A percentile compares a stretch with the other conserved stretches of the same genome.
Evolutionary conservation across 1,139 yeast species (phyloP).

Genomic region (Blastobotrys arbuscula): DNA sequence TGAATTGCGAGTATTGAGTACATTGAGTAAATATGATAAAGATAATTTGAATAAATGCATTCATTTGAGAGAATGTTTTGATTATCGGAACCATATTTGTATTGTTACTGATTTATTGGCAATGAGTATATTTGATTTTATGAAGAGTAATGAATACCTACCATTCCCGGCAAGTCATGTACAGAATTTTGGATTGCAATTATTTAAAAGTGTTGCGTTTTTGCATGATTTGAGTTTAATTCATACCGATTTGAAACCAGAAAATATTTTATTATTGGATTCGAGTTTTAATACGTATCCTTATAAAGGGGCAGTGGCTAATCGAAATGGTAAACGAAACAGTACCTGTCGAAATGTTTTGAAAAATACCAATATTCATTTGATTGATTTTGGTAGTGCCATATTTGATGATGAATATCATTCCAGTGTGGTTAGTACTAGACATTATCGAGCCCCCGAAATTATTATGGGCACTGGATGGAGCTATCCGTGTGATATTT

Average conservation of each 20-base stretch:
- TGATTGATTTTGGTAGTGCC: constrained; percentile 95
- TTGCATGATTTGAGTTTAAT: constrained; percentile 84
- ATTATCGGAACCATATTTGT: constrained; percentile 89
- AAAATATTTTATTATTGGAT: constrained; percentile 67
- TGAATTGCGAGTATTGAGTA: constrained; percentile 66
- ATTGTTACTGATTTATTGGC: constrained; percentile 85
- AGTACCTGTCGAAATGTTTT: constrained; percentile 40
- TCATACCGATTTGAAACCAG: constrained; percentile 95
- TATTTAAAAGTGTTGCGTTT: constrained; percentile 79
- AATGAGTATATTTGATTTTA: constrained; percentile 81
- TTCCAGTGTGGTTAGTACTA: constrained; percentile 77
- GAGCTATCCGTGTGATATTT: constrained; percentile 90
- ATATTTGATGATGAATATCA: constrained; percentile 93
- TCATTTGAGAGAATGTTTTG: constrained; percentile 84
- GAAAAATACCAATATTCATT: constrained; percentile 72
- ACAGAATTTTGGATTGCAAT: constrained; percentile 81
- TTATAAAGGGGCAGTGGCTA: neutral
- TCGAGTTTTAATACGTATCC: constrained; percentile 16
- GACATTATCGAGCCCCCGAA: constrained; percentile 98
- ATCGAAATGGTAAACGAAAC: neutral
- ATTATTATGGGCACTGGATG: constrained; percentile 91
- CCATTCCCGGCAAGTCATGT: constrained; percentile 79
- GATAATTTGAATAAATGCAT: constrained; percentile 54
- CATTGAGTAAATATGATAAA: constrained; percentile 64
- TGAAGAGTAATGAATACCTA: constrained; percentile 60